Evolutionary conservation across 2,329 filamentous ascomycete species (phyloP).

Genomic region (Chalara sp.): DNA sequence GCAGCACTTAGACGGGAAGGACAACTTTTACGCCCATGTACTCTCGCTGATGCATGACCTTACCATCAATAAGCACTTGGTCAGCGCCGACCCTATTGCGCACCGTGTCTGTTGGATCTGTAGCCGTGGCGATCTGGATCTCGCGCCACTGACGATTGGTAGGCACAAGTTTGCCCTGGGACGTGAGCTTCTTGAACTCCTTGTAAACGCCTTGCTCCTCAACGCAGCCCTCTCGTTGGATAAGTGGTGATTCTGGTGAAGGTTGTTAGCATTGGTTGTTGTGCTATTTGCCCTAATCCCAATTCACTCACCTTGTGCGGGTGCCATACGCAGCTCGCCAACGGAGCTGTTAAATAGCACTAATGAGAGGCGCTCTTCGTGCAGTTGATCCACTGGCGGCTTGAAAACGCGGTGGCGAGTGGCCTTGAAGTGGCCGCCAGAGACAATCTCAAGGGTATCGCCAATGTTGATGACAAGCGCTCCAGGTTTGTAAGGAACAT

Average conservation of each 20-base stretch:
- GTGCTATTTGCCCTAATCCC: background rate
- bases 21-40: conserved; percentile 41
- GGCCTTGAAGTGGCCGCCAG: conserved; percentile 39
- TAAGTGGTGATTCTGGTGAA: conserved; percentile 29
- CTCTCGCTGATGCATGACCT: conserved; percentile 38
- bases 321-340: conserved; percentile 36
- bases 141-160: conserved; percentile 41
- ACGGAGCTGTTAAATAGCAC: conserved; percentile 39
- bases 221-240: conserved; percentile 36
- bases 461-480: conserved; percentile 41
- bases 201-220: conserved; percentile 38
- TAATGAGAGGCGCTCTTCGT: conserved; percentile 34
- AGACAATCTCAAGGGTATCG: conserved; percentile 37
- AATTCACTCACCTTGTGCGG: conserved; percentile 21
- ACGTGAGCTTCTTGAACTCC: conserved; percentile 36
- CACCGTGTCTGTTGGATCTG: conserved; percentile 35
- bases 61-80: conserved; percentile 36
- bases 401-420: conserved; percentile 37
- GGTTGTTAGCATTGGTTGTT: background rate
- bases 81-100: conserved; percentile 35
- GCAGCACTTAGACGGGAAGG: conserved; percentile 30
- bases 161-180: conserved; percentile 33
- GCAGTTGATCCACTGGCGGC: conserved; percentile 33
- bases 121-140: conserved; percentile 38
- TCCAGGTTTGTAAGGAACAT: conserved; percentile 35